Conservation (phyloP, 2,329 filamentous ascomycete species). For the Epichloe amarillans region DNA sequence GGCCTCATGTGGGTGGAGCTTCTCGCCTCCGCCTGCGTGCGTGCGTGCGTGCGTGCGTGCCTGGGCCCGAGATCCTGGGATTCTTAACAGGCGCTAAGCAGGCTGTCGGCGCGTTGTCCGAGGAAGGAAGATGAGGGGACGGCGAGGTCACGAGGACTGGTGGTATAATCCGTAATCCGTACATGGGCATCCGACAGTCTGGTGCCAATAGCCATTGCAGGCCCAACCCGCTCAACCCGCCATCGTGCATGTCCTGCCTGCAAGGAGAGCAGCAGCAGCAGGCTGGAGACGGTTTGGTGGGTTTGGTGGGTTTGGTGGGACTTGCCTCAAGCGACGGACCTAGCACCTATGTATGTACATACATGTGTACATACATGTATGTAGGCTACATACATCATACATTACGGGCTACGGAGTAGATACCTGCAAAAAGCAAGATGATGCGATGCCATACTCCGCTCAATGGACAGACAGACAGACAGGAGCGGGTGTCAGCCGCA, state of each 20-base stretch:
- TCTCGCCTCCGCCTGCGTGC: background rate
- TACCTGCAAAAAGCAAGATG: too few species aligned
- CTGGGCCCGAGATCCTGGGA: slow-evolving; percentile 5
- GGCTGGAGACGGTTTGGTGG: background rate
- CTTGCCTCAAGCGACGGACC: too few species aligned
- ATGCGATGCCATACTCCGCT: too few species aligned
- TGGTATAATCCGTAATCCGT: background rate
- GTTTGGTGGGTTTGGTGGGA: too few species aligned
- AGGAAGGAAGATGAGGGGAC: background rate
- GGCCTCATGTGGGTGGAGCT: background rate
- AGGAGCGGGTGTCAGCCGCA: background rate
- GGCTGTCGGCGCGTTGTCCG: background rate
- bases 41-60: background rate
- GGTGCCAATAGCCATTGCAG: slow-evolving; percentile 9
- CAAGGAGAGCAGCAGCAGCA: background rate
- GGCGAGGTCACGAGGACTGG: background rate
- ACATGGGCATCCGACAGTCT: slow-evolving; percentile 10
- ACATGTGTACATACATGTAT: too few species aligned
- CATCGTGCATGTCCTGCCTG: background rate
- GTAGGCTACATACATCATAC: too few species aligned
- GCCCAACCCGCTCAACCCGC: slow-evolving; percentile 2
- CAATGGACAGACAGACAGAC: too few species aligned
- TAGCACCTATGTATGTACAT: too few species aligned
- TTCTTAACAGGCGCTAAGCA: background rate
- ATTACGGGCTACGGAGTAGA: too few species aligned